phyloP scores from a whole-genome alignment of 192 early-diverging fungal genomes.

The Coemansia sp. region DNA sequence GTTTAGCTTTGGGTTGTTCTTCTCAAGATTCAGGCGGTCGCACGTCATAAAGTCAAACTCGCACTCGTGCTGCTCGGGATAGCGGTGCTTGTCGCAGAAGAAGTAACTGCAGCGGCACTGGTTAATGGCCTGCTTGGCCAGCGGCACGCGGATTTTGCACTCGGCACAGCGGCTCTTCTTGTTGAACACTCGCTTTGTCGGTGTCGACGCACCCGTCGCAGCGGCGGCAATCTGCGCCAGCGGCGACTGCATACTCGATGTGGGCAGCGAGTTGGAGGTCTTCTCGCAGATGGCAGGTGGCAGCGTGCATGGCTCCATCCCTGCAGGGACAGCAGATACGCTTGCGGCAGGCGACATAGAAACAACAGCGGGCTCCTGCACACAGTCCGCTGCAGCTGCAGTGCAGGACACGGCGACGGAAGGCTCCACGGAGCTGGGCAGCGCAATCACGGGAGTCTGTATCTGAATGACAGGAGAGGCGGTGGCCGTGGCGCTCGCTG shows the following conservation, averaged over 20 bases:
- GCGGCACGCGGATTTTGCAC: constrained; percentile 72
- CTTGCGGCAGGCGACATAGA: constrained; percentile 14
- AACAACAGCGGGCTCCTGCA: constrained; percentile 7
- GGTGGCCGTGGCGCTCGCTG: constrained; percentile 23
- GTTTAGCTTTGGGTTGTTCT: constrained; percentile 74
- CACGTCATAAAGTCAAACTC: constrained; percentile 74
- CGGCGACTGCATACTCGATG: constrained; percentile 31
- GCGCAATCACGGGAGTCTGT: constrained; percentile 1
- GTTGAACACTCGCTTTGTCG: constrained; percentile 55
- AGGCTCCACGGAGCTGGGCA: constrained; percentile 1
- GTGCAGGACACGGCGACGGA: constrained; percentile 10
- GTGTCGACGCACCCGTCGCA: constrained; percentile 41
- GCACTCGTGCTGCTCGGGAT: constrained; percentile 71
- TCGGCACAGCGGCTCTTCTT: constrained; percentile 71
- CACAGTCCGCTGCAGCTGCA: constrained; percentile 12
- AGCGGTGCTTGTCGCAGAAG: constrained; percentile 74
- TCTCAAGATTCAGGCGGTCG: constrained; percentile 68
- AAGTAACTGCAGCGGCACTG: constrained; percentile 75
- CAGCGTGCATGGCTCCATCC: not conserved
- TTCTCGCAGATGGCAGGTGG: constrained; percentile 5
- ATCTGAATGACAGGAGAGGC: constrained; percentile 17
- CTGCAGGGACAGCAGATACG: constrained; percentile 7
- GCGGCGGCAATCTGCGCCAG: constrained; percentile 25
- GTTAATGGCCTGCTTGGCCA: constrained; percentile 75
- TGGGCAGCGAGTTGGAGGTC: constrained; percentile 26